Base-by-base conservation (phyloP, 2,329 filamentous ascomycete species). In the Sclerotinia glacialis region DNA sequence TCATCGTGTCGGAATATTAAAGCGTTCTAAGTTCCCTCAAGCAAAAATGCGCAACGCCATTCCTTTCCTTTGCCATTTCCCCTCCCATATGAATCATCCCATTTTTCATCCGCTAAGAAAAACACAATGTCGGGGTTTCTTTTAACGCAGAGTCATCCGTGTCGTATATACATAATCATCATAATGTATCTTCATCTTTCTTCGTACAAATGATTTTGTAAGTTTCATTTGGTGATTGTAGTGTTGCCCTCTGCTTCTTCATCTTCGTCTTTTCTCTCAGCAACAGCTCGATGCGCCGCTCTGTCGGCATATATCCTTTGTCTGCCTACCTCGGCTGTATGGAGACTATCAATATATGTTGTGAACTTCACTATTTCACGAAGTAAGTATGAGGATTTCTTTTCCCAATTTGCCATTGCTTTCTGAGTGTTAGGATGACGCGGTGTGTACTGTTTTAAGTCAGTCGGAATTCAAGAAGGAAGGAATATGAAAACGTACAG, bases 351-450 rank as follows among this genome's bases (percentile, higher is more conserved):
- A 72, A 97, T 93, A 75, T 98, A 99, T 0, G 93, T 98, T 68
- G 90, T 84, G 80, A 97, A 98, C 78, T 98, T 98, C 78, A 98
- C 93, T 77, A 96, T 97, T 80, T 99, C 95, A 46, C 91, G 84
- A 16, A 98, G 83, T 50, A 99, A 80, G 76, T 98, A 97, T 40
- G 91, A 89, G 66, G 92, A 96, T 81, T 98, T 98, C 75, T 90
- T 88, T 81, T 99, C 93, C 94, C 95, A 99, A 78, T 99, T 99
- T 26, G 89, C 84, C 90, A 98, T 94, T 21, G 94, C 92, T 78
- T 90, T 93, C 69, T 81, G 82, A 21, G 89, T 86, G 74, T 98
- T 98, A 47, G 86, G 84, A 69, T 94, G 90, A 40, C 93, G 86
- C 3, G 92, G 90, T 18, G 92, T 93, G 76, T 96, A 98, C 83